phyloP scores from a whole-genome alignment of 2,329 filamentous ascomycete species.

The Boeremia exigua region DNA sequence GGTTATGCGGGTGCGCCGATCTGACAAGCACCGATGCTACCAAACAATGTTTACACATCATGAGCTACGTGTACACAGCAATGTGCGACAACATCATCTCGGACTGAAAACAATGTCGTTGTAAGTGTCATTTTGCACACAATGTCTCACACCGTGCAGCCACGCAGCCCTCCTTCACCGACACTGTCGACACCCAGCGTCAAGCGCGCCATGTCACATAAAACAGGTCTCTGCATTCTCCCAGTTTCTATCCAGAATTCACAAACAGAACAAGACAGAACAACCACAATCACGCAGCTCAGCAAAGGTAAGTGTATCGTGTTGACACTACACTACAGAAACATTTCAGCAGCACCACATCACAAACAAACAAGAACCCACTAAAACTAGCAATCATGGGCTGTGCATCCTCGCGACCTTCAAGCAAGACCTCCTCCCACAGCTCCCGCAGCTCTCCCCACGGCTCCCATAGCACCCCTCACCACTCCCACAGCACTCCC shows the following conservation, averaged over 20 bases:
- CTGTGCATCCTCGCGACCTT: conserved; percentile 9
- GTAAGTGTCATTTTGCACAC: not conserved
- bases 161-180: not conserved
- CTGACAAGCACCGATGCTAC: no score
- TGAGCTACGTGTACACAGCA: not conserved
- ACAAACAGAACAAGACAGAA: not conserved
- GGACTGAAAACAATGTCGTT: not conserved
- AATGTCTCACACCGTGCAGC: conserved; percentile 8
- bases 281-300: not conserved
- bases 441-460: not conserved
- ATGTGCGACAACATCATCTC: not conserved
- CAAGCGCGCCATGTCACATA: not conserved
- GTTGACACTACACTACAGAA: not conserved
- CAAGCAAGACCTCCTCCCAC: not conserved
- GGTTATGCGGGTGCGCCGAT: no score
- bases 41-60: not conserved
- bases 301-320: not conserved
- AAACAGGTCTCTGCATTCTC: not conserved
- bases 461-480: no score
- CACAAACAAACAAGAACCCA: not conserved
- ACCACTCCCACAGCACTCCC: no score
- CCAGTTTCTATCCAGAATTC: not conserved
- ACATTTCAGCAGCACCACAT: not conserved
- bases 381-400: conserved; percentile 3
- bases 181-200: not conserved